Percentiles rank a stretch among this genome's conserved stretches.
Evolutionary conservation across 2,329 filamentous ascomycete genomes (phyloP).

Genomic region (Xylariaceae sp.): DNA sequence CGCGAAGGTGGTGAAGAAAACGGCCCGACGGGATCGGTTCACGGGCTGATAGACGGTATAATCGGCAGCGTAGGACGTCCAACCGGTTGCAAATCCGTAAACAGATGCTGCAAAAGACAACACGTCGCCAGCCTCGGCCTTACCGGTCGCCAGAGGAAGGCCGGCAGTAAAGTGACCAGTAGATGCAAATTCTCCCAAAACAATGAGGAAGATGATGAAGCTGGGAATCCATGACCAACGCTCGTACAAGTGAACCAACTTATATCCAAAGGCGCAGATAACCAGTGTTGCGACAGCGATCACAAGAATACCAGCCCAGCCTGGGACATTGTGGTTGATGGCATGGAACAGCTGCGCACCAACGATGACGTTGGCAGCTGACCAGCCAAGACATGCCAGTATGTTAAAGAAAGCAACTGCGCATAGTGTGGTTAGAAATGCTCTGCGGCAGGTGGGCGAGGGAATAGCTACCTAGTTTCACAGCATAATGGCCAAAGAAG

Average conservation of each 20-base stretch:
- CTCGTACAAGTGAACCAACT: slow-evolving; percentile 74
- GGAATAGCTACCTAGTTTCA: slow-evolving; percentile 58
- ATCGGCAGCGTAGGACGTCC: slow-evolving; percentile 73
- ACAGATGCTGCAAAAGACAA: slow-evolving; percentile 67
- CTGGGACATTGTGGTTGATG: slow-evolving; percentile 67
- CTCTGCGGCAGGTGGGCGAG: neutral
- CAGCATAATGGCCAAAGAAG: slow-evolving; percentile 71
- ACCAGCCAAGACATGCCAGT: slow-evolving; percentile 72
- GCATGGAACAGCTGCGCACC: slow-evolving; percentile 75
- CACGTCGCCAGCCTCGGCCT: slow-evolving; percentile 56
- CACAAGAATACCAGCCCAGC: slow-evolving; percentile 71
- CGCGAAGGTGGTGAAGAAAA: slow-evolving; percentile 67
- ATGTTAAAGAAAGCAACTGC: slow-evolving; percentile 68
- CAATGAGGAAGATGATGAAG: slow-evolving; percentile 70
- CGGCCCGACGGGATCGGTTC: slow-evolving; percentile 53
- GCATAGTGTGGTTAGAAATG: neutral
- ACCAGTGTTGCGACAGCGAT: slow-evolving; percentile 66
- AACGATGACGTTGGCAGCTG: slow-evolving; percentile 74
- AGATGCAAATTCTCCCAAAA: slow-evolving; percentile 65
- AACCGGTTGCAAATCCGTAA: slow-evolving; percentile 68
- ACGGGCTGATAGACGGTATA: slow-evolving; percentile 78
- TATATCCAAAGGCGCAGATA: slow-evolving; percentile 73
- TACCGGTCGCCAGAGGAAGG: slow-evolving; percentile 56
- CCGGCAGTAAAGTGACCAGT: slow-evolving; percentile 61
- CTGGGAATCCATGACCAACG: slow-evolving; percentile 72